Evolutionary conservation across 164 flowering plant genomes (phyloP), one percentile per base, ranked within the genome.

Genomic region (Macadamia tetraphylla): DNA sequence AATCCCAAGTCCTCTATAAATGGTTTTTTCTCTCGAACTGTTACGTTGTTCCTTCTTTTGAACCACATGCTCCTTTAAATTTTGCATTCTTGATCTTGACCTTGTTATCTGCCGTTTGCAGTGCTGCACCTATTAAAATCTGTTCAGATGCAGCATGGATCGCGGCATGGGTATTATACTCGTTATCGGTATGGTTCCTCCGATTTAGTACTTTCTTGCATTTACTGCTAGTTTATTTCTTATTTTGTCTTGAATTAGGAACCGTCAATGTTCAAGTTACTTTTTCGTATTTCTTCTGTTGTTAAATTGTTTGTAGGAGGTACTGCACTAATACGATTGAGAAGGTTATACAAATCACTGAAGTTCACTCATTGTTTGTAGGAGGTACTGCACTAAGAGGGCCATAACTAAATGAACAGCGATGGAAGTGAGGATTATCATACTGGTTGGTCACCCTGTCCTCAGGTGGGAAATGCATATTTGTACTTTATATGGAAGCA

Each of bases 361-460:
- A 94, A 94, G 79, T 90, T 94, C 67, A 94, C 95, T 2, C 98
- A 94, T 80, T 97, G 98, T 31, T 92, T 88, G 75, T 94, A 94
- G 23, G 23, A 23, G 23, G 95, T 69, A 94, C 95, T 94, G 92
- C 73, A 79, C 76, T 9, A 77, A 74, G 51, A 79, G 77, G 67
- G 73, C 86, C 57, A 82, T 94, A 11, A 79, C 80, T 5, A 89
- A 86, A 67, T 73, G 90, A 9, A 82, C 86, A 5, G 89, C 92
- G 51, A 90, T 92, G 56, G 98, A 94, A 80, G 97, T 89, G 65
- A 90, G 98, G 98, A 92, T 42, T 63, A 78, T 9, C 23, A 23
- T 23, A 23, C 23, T 23, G 23, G 23, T 23, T 23, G 23, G 23
- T 23, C 23, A 23, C 23, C 23, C 23, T 23, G 23, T 23, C 23